Base-by-base conservation (phyloP, 1,139 yeast genomes). In the Candida glucosophila region DNA sequence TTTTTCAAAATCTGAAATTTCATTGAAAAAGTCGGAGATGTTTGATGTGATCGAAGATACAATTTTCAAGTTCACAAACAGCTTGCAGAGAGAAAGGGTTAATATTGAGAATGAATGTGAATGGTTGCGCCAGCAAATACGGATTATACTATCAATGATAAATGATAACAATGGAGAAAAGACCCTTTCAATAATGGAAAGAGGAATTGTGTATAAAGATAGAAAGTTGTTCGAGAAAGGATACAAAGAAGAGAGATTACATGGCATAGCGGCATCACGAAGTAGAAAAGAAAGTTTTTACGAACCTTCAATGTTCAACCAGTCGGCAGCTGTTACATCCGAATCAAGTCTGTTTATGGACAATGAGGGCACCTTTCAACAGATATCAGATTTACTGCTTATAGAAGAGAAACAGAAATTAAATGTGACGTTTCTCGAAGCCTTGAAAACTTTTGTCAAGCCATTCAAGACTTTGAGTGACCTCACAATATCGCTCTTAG, bases 51-150 rank as follows among this genome's bases (percentile, higher is more conserved):
- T 65, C n/a, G 58, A 60, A 26, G 58, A 57, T 15, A 58, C 68
- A 6, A 61, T 64, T 11, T 26, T 42, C 8, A 50, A 52, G 22
- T 61, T 60, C 35, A 49, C 62, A 4, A 30, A 36, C 15, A 52
- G 36, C 22, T 41, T 63, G 12, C 50, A 48, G 22, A 43, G 67
- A 31, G 69, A 65, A 34, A 59, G 55, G 41, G 44, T 35, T 18
- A 55, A 44, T 30, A 58, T 64, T 3, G 61, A 55, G 27, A 58
- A 54, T 30, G 72, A 65, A 34, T 62, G 69, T 40, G 68, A 61
- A 28, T 64, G 71, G 70, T 44, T 64, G 29, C 40, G 68, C 26
- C 68, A 64, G 35, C 70, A 64, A 32, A 55, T 63, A 15, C 42
- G 52, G 22, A 44, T 62, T 5, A 59, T 64, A 3, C 41, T 63